Percentiles rank a stretch among this genome's conserved stretches.
These are phyloP conservation scores for Venustampulla echinocandica DNA, from an alignment of 495 filamentous ascomycete species.

Conservation along the genomic window DNA sequence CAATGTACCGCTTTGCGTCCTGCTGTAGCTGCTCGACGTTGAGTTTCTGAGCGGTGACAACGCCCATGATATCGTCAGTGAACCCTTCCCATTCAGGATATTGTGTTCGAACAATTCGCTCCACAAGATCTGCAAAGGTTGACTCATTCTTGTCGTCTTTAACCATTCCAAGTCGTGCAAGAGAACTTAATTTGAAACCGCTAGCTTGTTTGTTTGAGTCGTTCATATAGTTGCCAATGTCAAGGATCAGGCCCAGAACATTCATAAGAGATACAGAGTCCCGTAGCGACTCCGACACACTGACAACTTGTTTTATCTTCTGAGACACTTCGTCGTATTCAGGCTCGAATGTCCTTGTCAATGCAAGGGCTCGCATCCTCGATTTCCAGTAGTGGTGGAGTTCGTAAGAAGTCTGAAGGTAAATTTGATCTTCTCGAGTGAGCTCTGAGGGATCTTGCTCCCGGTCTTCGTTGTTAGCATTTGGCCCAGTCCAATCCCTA, in stretches of 20 bases:
- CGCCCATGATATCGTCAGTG: constrained; percentile 72
- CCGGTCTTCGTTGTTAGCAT: constrained; percentile 66
- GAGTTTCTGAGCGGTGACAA: constrained; percentile 78
- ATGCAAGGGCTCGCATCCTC: constrained; percentile 78
- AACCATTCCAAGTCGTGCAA: constrained; percentile 92
- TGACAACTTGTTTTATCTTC: constrained; percentile 73
- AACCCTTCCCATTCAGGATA: constrained; percentile 95
- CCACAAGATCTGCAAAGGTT: constrained; percentile 92
- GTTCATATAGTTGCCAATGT: constrained; percentile 99
- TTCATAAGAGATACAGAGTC: constrained; percentile 91
- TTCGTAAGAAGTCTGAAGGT: constrained; percentile 85
- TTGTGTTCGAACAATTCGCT: constrained; percentile 91
- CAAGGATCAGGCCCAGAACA: constrained; percentile 88
- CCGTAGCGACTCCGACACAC: constrained; percentile 78
- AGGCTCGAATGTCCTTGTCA: constrained; percentile 76
- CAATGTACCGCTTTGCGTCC: constrained; percentile 90
- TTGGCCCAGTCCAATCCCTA: constrained; percentile 91
- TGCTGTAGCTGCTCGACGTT: constrained; percentile 85
- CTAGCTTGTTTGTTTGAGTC: constrained; percentile 96
- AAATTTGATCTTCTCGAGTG: constrained; percentile 91
- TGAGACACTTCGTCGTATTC: constrained; percentile 87
- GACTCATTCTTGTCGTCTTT: constrained; percentile 99
- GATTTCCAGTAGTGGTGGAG: constrained; percentile 98
- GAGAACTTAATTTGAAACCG: constrained; percentile 93
- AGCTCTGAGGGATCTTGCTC: constrained; percentile 86